Percentiles rank a stretch among this genome's conserved stretches.
Evolutionary conservation across 129 eudicot species (phyloP).

Genomic region (Daucus carota): DNA sequence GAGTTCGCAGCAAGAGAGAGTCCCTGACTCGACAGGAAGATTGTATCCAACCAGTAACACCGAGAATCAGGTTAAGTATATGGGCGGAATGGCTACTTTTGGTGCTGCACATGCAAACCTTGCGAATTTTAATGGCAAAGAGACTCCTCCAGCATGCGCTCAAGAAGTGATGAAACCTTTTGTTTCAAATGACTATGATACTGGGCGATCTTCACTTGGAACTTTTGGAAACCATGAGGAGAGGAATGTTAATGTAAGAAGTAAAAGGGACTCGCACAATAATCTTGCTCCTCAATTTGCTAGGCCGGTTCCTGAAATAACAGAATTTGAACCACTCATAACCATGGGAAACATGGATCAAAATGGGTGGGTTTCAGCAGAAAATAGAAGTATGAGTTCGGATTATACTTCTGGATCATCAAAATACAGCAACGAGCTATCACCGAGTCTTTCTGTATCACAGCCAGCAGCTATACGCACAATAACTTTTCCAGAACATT

Average conservation of each 20-base stretch:
- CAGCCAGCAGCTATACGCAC: conserved; percentile 15
- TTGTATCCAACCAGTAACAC: conserved; percentile 14
- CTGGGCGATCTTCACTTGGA: conserved; percentile 11
- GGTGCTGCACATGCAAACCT: conserved; percentile 35
- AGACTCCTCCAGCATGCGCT: conserved; percentile 14
- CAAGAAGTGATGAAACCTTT: conserved; percentile 12
- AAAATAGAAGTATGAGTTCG: conserved; percentile 29
- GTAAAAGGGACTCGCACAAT: conserved; percentile 43
- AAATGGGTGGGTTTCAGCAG: conserved; percentile 38
- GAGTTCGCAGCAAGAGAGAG: conserved; percentile 18
- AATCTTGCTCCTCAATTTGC: conserved; percentile 17
- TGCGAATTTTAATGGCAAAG: conserved; percentile 19
- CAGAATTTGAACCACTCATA: conserved; percentile 18
- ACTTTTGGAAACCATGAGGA: conserved; percentile 25
- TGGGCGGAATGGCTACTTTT: conserved; percentile 25
- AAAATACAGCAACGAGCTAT: conserved; percentile 46
- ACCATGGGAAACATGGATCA: conserved; percentile 16
- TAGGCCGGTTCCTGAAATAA: conserved; percentile 19
- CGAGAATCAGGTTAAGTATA: conserved; percentile 14
- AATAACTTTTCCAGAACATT: conserved; percentile 15
- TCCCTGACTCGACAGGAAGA: conserved; percentile 1
- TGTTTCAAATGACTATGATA: conserved; percentile 13
- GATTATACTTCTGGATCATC: conserved; percentile 35
- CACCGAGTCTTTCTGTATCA: conserved; percentile 52
- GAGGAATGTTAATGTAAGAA: conserved; percentile 24